A percentile compares a stretch with the other conserved stretches of the same genome.
These are phyloP conservation scores for Aspergillus hortae DNA, from an alignment of 2,329 filamentous ascomycete genomes.

Conservation along the genomic window DNA sequence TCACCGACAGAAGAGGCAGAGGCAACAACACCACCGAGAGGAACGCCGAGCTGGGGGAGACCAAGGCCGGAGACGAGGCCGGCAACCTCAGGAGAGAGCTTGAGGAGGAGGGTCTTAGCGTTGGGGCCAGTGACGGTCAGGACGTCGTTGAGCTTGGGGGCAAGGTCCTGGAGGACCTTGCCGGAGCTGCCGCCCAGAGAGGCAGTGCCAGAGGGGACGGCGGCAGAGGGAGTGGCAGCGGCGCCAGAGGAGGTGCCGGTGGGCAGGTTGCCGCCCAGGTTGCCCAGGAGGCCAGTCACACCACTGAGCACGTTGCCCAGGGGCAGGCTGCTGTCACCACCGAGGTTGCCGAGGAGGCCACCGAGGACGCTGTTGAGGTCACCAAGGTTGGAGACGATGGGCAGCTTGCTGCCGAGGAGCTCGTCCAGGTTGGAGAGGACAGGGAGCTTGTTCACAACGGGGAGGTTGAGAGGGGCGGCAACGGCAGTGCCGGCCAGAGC, in stretches of 20 bases:
- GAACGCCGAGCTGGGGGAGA: slow-evolving; percentile 25
- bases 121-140: slow-evolving; percentile 30
- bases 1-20: slow-evolving; percentile 24
- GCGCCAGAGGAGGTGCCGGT: neutral
- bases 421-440: slow-evolving; percentile 6
- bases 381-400: neutral
- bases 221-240: neutral
- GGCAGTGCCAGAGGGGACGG: slow-evolving; percentile 6
- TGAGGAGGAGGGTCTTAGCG: slow-evolving; percentile 26
- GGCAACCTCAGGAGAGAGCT: slow-evolving; percentile 26
- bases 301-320: neutral
- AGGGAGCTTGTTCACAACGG: neutral
- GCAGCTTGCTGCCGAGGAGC: slow-evolving; percentile 7
- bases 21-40: slow-evolving; percentile 25
- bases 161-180: slow-evolving; percentile 27
- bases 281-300: neutral
- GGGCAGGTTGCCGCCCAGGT: slow-evolving; percentile 1
- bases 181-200: slow-evolving; percentile 23
- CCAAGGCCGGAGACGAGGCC: slow-evolving; percentile 27
- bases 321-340: slow-evolving; percentile 9
- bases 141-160: slow-evolving; percentile 25
- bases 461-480: slow-evolving; percentile 18
- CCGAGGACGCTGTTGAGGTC: slow-evolving; percentile 10
- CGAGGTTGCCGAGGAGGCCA: slow-evolving; percentile 26
- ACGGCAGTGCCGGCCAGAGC: slow-evolving; percentile 25